Base-by-base conservation (phyloP, 2,329 filamentous ascomycete species). In the Aspergillus sp. region DNA sequence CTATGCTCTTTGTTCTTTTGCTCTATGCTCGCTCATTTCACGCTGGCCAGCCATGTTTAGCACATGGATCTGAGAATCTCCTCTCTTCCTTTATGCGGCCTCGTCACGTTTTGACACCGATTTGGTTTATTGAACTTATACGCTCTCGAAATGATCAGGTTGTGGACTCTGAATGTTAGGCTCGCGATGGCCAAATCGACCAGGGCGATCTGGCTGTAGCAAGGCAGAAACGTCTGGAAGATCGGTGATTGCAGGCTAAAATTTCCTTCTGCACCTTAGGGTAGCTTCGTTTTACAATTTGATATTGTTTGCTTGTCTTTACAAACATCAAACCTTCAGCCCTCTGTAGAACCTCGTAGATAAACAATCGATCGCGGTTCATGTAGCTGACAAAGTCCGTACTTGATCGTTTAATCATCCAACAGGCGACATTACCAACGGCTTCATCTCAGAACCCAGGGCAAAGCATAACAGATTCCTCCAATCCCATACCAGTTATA, bases 171-270 rank as follows among this genome's bases (percentile, higher is more conserved):
- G 20, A 18, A 32, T 39, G 36, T 55, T 50, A 45, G 46, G 56
- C 55, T 22, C 55, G 55, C 24, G 49, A 64, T 46, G 31, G 52
- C 63, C 53, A 31, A 47, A 46, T 59, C 47, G 56, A 59, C 52
- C 16, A 51, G 59, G 36, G 55, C 55, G 45, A 54, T 29, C 57
- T 54, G 56, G 52, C 49, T 49, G 22, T 45, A 12, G 6, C 2
- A 49, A 49, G 57, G 39, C 39, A 47, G 52, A 57, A 57, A 49
- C 57, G 58, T 52, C 59, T 62, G 55, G 49, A 57, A 16, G 26
- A 55, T 52, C 36, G 57, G 61, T 50, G n/a, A 53, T 57, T 59
- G 56, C 54, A 45, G 22, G 51, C 54, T 42, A 55, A 12, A 10
- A 12, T 36, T 16, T 36, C 32, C 18, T 32, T 45, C 14, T 55